Percentiles rank a stretch among this genome's conserved stretches.
Conservation (phyloP, 2,329 filamentous ascomycete species). For the Trichoderma sp. region DNA sequence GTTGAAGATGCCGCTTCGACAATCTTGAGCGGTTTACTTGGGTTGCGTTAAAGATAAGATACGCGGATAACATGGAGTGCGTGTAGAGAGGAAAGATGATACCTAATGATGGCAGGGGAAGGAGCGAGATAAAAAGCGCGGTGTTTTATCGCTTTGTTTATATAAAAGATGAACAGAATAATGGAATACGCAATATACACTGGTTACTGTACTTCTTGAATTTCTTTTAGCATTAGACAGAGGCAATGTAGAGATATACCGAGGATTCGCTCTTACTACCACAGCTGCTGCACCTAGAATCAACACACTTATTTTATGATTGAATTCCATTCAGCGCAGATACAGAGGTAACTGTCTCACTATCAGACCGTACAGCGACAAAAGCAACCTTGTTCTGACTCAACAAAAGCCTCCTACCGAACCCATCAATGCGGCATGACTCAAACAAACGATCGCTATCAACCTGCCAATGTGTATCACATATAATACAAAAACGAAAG, state of each 20-base stretch:
- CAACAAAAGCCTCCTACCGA: neutral
- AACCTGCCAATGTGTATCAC: neutral
- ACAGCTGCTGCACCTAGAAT: neutral
- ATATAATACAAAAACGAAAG: neutral
- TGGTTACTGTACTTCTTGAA: no score
- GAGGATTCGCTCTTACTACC: neutral
- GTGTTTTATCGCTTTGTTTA: no score
- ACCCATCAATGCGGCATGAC: neutral
- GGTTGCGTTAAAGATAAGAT: no score
- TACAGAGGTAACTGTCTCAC: neutral
- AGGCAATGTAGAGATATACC: no score
- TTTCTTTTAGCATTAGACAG: neutral
- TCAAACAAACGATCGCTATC: slow-evolving; percentile 6
- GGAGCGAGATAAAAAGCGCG: no score
- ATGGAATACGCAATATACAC: no score
- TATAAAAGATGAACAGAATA: no score
- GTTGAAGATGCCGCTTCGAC: no score
- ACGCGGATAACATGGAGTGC: no score
- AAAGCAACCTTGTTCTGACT: neutral
- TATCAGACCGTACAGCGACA: neutral
- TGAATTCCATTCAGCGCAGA: neutral
- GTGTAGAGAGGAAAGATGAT: no score
- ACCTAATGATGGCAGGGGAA: no score
- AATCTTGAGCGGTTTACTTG: no score
- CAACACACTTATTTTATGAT: neutral